Percentiles rank a stretch among this genome's conserved stretches.
These are phyloP conservation scores for Beauveria brongniartii DNA, from an alignment of 2,329 filamentous ascomycete genomes.

Conservation along the genomic window DNA sequence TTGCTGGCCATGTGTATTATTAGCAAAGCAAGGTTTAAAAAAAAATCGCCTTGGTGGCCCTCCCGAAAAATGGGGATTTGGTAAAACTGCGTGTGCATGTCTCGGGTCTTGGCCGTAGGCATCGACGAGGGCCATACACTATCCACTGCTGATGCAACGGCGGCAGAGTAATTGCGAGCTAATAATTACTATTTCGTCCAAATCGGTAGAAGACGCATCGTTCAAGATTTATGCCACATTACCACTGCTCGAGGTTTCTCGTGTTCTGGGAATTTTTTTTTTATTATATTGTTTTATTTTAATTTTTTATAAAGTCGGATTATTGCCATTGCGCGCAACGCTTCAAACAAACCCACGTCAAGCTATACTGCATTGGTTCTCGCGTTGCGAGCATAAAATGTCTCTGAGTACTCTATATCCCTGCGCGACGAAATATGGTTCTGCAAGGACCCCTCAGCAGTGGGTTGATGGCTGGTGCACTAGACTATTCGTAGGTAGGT, in stretches of 20 bases:
- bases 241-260: not conserved
- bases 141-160: constrained; percentile 3
- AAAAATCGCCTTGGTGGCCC: not conserved
- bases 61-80: constrained; percentile 7
- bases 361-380: not conserved
- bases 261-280: too few relatives aligned
- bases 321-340: not conserved
- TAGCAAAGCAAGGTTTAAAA: not conserved
- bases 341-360: not conserved
- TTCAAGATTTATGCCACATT: not conserved
- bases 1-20: constrained; percentile 9
- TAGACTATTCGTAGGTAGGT: not conserved
- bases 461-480: not conserved
- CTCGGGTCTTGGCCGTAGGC: constrained; percentile 8
- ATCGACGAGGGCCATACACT: not conserved
- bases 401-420: not conserved
- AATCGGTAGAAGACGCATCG: not conserved
- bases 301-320: too few relatives aligned
- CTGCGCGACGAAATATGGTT: not conserved
- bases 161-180: not conserved
- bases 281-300: too few relatives aligned
- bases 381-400: not conserved
- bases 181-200: not conserved
- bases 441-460: not conserved
- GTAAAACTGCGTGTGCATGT: not conserved